Conservation (phyloP, 768 basidiomycete species). For the Inosperma sp. region DNA sequence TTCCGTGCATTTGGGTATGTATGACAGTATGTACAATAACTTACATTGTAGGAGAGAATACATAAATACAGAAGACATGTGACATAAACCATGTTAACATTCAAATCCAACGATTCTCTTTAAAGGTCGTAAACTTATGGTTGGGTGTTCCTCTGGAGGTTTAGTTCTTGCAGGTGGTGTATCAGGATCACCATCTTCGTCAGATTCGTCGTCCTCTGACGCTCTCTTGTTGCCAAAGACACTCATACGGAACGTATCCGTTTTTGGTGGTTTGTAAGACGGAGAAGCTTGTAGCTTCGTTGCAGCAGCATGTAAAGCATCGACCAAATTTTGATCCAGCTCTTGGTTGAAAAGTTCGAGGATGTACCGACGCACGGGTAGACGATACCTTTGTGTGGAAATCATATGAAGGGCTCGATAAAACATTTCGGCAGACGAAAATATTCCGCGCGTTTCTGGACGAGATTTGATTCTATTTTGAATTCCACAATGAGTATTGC, state of each 20-base stretch:
- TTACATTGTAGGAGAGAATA: background rate
- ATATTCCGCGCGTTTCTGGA: constrained; percentile 68
- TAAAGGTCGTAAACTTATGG: constrained; percentile 54
- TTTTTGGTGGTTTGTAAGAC: constrained; percentile 35
- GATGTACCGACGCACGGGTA: constrained; percentile 89
- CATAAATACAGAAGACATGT: background rate
- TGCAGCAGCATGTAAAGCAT: constrained; percentile 49
- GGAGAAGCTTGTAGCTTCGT: constrained; percentile 42
- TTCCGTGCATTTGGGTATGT: background rate
- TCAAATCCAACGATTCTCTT: constrained; percentile 58
- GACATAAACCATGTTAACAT: background rate
- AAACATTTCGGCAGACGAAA: constrained; percentile 72
- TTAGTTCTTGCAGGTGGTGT: constrained; percentile 36
- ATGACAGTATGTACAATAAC: background rate
- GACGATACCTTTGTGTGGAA: constrained; percentile 83
- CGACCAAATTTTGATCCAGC: constrained; percentile 58
- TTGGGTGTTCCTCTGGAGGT: constrained; percentile 43
- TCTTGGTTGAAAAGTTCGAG: constrained; percentile 89
- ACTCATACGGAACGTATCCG: constrained; percentile 50
- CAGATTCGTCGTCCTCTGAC: constrained; percentile 56
- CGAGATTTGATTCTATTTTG: constrained; percentile 66
- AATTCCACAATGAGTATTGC: constrained; percentile 3
- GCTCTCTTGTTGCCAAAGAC: constrained; percentile 55
- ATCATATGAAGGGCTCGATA: constrained; percentile 85
- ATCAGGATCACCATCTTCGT: constrained; percentile 49